Evolutionary conservation across 1,284 basidiomycete species (phyloP), one percentile per base, ranked within the genome.

Genomic region (Apiotrichum montevideense): DNA sequence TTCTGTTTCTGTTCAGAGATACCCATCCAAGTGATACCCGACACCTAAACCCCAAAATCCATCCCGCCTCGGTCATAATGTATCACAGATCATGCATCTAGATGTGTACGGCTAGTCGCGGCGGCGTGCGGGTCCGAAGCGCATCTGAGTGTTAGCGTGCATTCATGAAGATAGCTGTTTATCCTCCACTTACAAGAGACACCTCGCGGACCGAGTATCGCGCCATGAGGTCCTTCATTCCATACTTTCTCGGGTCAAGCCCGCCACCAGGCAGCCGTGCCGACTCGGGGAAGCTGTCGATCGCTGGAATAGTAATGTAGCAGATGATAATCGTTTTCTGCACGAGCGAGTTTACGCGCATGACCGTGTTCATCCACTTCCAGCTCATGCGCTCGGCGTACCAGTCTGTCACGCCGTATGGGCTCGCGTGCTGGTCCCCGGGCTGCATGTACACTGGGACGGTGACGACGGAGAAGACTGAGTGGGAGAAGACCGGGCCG

Each of bases 311-410:
- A 0, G 89, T 92, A 48, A 97, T 87, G 65, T 96, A 94, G 21
- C 86, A 82, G n/a, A 96, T 73, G 47, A 96, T 82, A 7, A 96
- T 81, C 0, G 92, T 96, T 92, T 99, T 99, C 78, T 93, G 91
- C 2, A 98, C 96, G 73, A 97, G 92, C 0, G 89, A 87, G 74
- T 97, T 97, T 15, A 98, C 95, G 32, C 96, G 86, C 71, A 97
- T 98, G 58, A 98, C 83, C 2, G 96, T 98, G 73, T 90, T 92
- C 41, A 99, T 83, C 93, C 94, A 98, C 10, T 89, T 84, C 96
- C 96, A 99, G 35, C 85, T 81, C 68, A 88, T 87, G 2, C 87
- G 84, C n/a, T 84, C 80, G 85, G 87, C 68, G 81, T 83, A 47
- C 67, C 71, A 73, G 52, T 77, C 74, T 41, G 67, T 66, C 2